Percentiles rank a stretch among this genome's conserved stretches.
These are phyloP conservation scores for Auriscalpium orientale DNA, from an alignment of 768 basidiomycete genomes.

Conservation along the genomic window DNA sequence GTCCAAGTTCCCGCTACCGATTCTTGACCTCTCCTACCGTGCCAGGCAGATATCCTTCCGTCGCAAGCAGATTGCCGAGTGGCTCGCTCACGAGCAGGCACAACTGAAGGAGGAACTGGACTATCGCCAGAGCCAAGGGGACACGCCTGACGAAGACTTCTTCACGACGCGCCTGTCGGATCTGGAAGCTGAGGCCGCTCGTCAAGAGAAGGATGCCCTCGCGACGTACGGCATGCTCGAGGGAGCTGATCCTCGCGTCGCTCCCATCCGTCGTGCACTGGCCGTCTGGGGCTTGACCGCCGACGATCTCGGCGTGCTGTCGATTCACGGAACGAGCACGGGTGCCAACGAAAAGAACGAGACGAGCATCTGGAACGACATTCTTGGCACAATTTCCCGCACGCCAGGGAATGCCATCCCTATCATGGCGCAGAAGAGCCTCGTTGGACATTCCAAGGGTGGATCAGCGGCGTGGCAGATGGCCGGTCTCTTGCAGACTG, in stretches of 20 bases:
- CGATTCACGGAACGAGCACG: conserved; percentile 86
- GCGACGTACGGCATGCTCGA: conserved; percentile 93
- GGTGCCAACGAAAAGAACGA: conserved; percentile 95
- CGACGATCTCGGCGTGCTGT: conserved; percentile 87
- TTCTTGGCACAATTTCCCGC: conserved; percentile 82
- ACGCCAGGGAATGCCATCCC: conserved; percentile 96
- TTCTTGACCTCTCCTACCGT: conserved; percentile 83
- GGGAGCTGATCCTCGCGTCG: conserved; percentile 75
- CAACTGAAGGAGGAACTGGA: conserved; percentile 77
- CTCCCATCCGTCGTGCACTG: conserved; percentile 89
- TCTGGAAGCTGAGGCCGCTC: conserved; percentile 84
- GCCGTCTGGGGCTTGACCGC: conserved; percentile 95
- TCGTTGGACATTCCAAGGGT: conserved; percentile 97
- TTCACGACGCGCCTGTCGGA: conserved; percentile 69
- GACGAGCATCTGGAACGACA: conserved; percentile 92
- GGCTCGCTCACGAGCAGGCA: conserved; percentile 84
- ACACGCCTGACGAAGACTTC: conserved; percentile 54
- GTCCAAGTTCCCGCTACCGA: conserved; percentile 68
- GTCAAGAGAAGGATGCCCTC: conserved; percentile 91
- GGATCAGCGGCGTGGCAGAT: conserved; percentile 99
- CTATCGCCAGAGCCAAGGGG: conserved; percentile 45
- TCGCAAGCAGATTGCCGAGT: conserved; percentile 88
- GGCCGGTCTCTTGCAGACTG: conserved; percentile 82
- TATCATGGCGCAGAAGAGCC: conserved; percentile 94
- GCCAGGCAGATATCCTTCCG: conserved; percentile 94